Percentiles rank a stretch among this genome's conserved stretches.
Evolutionary conservation across 192 early-diverging fungal species (phyloP).

Genomic region (Coemansia sp.): DNA sequence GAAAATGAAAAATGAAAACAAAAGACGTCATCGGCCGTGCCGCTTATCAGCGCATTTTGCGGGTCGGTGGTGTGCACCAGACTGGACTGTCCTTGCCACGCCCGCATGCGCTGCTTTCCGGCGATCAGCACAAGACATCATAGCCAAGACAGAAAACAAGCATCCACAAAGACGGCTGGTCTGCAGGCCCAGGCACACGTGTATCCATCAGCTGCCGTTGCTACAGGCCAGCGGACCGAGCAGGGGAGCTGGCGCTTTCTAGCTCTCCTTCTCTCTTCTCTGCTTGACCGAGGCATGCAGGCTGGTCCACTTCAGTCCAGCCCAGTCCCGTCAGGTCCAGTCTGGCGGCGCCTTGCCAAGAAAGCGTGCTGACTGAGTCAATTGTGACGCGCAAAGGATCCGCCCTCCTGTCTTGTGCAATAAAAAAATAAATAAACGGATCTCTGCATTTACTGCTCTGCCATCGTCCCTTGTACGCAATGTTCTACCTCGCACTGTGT

Average conservation of each 20-base stretch:
- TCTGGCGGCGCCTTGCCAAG: background rate
- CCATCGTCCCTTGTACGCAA: background rate
- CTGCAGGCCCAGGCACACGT: background rate
- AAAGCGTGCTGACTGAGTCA: background rate
- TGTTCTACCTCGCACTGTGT: background rate
- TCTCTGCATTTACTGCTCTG: slow-evolving; percentile 1
- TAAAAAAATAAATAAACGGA: background rate
- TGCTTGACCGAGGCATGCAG: background rate
- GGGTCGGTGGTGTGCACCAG: no score
- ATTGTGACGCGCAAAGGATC: background rate
- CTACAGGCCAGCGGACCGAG: background rate
- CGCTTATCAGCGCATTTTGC: no score
- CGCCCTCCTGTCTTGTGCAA: background rate
- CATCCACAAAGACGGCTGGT: background rate
- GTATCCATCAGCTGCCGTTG: background rate
- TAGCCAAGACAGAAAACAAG: no score
- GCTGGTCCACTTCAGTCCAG: no score
- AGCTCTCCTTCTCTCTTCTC: background rate
- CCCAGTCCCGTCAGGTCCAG: background rate
- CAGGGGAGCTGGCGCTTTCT: background rate
- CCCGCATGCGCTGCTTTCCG: no score
- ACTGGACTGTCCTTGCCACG: no score
- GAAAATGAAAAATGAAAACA: background rate
- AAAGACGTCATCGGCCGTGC: background rate
- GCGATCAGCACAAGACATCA: no score